Conservation (phyloP, 768 basidiomycete genomes). For the Amyloporia xantha region DNA sequence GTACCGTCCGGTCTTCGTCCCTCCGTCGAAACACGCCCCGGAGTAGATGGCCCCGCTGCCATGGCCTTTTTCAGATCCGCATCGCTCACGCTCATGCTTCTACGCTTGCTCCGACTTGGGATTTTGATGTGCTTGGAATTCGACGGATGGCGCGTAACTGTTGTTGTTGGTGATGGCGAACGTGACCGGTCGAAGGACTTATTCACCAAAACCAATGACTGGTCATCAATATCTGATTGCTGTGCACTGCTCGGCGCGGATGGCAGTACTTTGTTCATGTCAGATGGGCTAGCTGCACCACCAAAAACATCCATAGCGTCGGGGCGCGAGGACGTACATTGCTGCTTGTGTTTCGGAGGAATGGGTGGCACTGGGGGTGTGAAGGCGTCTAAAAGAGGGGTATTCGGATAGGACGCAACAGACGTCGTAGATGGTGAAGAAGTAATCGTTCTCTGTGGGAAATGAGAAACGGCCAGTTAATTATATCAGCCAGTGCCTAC, state of each 20-base stretch:
- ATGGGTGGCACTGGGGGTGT: conserved; percentile 38
- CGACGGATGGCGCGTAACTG: conserved; percentile 17
- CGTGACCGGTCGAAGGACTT: conserved; percentile 27
- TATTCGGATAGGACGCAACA: conserved; percentile 19
- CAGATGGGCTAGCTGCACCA: conserved; percentile 20
- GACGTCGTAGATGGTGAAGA: conserved; percentile 19
- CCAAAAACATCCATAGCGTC: conserved; percentile 49
- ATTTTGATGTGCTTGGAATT: conserved; percentile 15
- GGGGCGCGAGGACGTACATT: conserved; percentile 17
- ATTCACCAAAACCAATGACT: conserved; percentile 53
- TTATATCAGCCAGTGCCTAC: too few relatives aligned
- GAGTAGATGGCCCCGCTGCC: conserved; percentile 30
- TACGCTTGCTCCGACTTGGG: conserved; percentile 38
- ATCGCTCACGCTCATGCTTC: conserved; percentile 72
- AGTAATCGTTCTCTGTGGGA: conserved; percentile 18
- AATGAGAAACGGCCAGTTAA: conserved; percentile 2
- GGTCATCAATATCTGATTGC: conserved; percentile 40
- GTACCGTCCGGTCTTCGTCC: conserved; percentile 27
- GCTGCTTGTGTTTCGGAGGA: conserved; percentile 35
- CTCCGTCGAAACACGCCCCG: conserved; percentile 32
- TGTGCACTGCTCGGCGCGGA: conserved; percentile 20
- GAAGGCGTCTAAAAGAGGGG: conserved; percentile 32
- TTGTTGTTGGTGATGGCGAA: conserved; percentile 20
- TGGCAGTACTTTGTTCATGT: conserved; percentile 58
- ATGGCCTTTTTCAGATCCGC: conserved; percentile 45